A percentile compares a stretch with the other conserved stretches of the same genome.
Conservation (phyloP, 345 rosid genomes). For the Combretum micranthum region DNA sequence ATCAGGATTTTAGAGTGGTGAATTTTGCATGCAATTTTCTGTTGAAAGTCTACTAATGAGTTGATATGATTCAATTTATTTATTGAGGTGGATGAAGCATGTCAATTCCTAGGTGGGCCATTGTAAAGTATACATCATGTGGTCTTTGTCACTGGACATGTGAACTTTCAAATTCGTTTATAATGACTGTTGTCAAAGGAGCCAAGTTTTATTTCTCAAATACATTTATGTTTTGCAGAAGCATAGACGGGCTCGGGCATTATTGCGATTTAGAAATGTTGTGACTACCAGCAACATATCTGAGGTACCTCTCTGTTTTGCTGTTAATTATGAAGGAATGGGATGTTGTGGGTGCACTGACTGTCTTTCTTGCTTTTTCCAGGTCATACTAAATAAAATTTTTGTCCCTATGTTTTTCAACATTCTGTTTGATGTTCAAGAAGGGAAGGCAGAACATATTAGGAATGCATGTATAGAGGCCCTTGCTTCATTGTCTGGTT, state of each 20-base stretch:
- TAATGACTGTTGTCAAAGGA: too few species aligned
- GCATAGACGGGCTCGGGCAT: conserved; percentile 72
- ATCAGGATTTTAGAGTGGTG: too few species aligned
- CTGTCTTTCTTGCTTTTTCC: conserved; percentile 14
- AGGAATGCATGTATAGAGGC: conserved; percentile 68
- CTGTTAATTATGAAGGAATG: background rate
- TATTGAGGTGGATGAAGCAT: background rate
- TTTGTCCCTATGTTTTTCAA: conserved; percentile 76
- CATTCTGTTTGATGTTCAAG: conserved; percentile 72
- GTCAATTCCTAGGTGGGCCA: too few species aligned
- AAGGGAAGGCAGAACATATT: conserved; percentile 56
- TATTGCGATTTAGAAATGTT: conserved; percentile 50
- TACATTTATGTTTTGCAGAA: conserved; percentile 38
- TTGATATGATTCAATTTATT: background rate
- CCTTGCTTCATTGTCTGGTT: conserved; percentile 64
- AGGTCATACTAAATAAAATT: conserved; percentile 68
- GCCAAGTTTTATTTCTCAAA: background rate
- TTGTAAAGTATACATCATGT: too few species aligned
- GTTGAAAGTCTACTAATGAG: too few species aligned
- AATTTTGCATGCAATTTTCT: too few species aligned
- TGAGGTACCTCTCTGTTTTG: conserved; percentile 38
- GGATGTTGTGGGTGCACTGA: conserved; percentile 9
- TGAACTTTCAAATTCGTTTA: too few species aligned
- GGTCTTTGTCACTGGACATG: too few species aligned
- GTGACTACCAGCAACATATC: conserved; percentile 38